Evolutionary conservation across 345 rosid genomes (phyloP), one percentile per base, ranked within the genome.

Genomic region (Syzygium jambos): DNA sequence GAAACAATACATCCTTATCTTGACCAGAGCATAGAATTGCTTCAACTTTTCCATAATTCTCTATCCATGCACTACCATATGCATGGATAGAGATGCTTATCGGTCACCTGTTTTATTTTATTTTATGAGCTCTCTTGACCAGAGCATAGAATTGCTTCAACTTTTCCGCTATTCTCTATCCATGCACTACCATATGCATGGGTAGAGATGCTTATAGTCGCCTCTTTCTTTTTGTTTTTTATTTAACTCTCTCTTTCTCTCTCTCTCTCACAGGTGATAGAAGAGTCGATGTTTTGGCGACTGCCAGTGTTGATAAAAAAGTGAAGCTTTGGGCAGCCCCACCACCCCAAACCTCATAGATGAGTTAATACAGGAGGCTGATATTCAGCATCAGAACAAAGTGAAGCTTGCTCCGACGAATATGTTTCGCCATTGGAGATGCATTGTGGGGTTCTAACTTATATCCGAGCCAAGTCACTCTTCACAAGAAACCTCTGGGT

Each of bases 321-420:
- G 98, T 97, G 88, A 97, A 95, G 93, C 90, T 98, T 84, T 96
- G 99, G 99, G 95, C 91, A 86, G 94, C 95, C 85, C 98, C 99
- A 43, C 90, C 93, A 38, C 89, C 80, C 59, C 85, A 78, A 21
- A 59, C 30, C 34, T 78, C 46, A 13, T 57, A 85, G 68, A 87
- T 53, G 27, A 77, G 61, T 51, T 1, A 4, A 77, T 52, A 2
- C 46, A 9, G n/a, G 30, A 34, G 29, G 38, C 63, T 73, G 84
- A 41, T 51, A 68, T 19, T 19, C 56, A 51, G 80, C 52, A 82
- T 57, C 27, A 54, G 78, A 65, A 59, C 49, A 77, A 59, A 13
- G 29, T 11, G 21, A 25, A 57, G 54, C 25, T 65, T 85, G 3
- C 29, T 49, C 78, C 21, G 14, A 49, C 22, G 41, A 49, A 54